Base-by-base conservation (phyloP, 306 rosid species). In the Trichosanthes truncata region DNA sequence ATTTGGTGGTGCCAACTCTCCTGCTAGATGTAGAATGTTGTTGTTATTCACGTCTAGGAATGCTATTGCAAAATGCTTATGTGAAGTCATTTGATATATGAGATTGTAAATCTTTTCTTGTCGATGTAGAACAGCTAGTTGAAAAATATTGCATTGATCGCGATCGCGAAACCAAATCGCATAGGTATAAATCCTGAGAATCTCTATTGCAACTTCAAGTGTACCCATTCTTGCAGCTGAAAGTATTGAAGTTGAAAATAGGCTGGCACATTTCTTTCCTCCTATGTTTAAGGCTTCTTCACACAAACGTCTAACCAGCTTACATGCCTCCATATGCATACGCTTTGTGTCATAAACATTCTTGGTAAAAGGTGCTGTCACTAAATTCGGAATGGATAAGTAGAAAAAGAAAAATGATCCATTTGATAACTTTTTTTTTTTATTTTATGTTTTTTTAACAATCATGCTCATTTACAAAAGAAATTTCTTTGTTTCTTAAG, bases 61-160 rank as follows among this genome's bases (percentile, higher is more conserved):
- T 55, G 46, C 66, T n/a, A 38, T 15, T 0, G 49, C 46, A 21
- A 76, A 76, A 76, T 76, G 65, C 20, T 76, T 76, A 12, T 76
- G 45, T 1, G 63, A 52, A 29, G 46, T 76, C 63, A 76, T 53
- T 76, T 76, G 79, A 53, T 76, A 55, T 18, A 52, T 76, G 20
- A 53, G 48, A 76, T 76, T 76, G 26, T 49, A 76, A 33, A 76
- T 55, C 46, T 52, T 76, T n/a, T 49, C 62, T 36, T 76, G 61
- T 0, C 66, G 79, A 56, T 76, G 49, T 4, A 49, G 29, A 53
- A 76, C 66, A 35, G 66, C 49, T 53, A 76, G 63, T 36, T 76
- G 79, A 20, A 45, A 45, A 45, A 45, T 45, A 13, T 45, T 45
- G 49, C 49, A 45, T 1, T 0, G 48, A 3, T 14, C 13, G 10